phyloP scores from a whole-genome alignment of 352 stramenopile species.

The Globisporangium nunn region DNA sequence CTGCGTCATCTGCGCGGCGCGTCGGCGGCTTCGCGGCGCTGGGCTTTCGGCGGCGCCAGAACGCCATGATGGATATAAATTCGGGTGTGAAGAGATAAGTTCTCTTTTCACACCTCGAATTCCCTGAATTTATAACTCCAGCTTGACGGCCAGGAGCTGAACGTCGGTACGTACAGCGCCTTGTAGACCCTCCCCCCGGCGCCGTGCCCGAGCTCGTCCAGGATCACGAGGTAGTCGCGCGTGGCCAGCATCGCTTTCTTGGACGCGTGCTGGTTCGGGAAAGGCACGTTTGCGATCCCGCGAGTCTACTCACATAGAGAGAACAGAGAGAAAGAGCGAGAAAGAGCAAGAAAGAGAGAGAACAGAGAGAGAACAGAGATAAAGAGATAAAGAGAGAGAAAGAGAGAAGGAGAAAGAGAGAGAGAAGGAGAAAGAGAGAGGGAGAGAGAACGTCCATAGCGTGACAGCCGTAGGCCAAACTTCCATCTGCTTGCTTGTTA shows the following conservation, averaged over 20 bases:
- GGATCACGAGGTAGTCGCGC: slow-evolving; percentile 55
- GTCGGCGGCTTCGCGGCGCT: slow-evolving; percentile 11
- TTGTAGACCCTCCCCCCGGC: slow-evolving; percentile 87
- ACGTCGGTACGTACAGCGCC: slow-evolving; percentile 83
- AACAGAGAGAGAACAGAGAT: not conserved
- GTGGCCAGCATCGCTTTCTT: slow-evolving; percentile 28
- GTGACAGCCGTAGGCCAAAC: not conserved
- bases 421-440: too few relatives aligned
- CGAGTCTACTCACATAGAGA: slow-evolving; percentile 34
- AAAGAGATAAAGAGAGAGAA: too few relatives aligned
- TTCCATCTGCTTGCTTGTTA: not conserved
- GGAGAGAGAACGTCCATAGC: not conserved
- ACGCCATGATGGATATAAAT: slow-evolving; percentile 21
- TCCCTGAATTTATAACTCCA: too few relatives aligned
- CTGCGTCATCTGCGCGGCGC: not conserved
- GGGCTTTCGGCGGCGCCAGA: slow-evolving; percentile 42
- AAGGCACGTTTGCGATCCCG: slow-evolving; percentile 65
- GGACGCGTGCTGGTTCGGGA: slow-evolving; percentile 23
- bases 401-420: too few relatives aligned
- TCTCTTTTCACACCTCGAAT: too few relatives aligned
- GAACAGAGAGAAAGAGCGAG: not conserved
- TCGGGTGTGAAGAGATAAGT: too few relatives aligned
- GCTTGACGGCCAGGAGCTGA: slow-evolving; percentile 84
- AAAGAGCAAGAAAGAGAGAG: too few relatives aligned
- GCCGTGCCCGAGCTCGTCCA: slow-evolving; percentile 75